Evolutionary conservation across 1,284 basidiomycete genomes (phyloP), one percentile per base, ranked within the genome.

Genomic region (Macrocystidia cucumis): DNA sequence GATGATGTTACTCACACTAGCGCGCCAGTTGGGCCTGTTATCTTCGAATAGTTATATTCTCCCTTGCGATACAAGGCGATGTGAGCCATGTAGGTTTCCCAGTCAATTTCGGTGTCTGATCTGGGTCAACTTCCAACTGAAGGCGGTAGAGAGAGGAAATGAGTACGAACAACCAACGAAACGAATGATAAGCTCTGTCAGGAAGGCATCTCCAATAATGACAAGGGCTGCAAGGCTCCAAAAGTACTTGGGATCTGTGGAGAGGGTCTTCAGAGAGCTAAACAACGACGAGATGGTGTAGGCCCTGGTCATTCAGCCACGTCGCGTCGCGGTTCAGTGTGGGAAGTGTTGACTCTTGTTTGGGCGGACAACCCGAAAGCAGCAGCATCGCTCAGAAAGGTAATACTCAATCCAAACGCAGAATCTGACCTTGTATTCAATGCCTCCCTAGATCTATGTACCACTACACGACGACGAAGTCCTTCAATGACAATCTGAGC

Each of bases 21-120:
- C 4, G 90, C 91, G 4, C 96, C 96, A 2, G 91, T 97, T 5
- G 91, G 92, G 0, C 95, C 95, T 40, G 73, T 68, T 40, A 99
- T 84, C 38, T 71, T 63, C n/a, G 75, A 66, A 55, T 98, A 99
- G 55, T 93, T 77, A 18, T 84, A 68, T 58, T 96, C 83, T 24
- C 95, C 95, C 29, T 77, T 72, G 29, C 86, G 51, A 58, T 88
- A 93, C 32, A 87, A 57, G 35, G 82, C 70, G 1, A 88, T 74
- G 43, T 98, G 96, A 40, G 84, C 69, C 74, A 93, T 84, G 52
- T 96, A 96, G 0, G 92, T 95, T 53, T 79, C 73, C 76, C 87
- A 98, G 62, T 99, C 96, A 51, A 99, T 99, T 61, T 99, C 95
- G n/a, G 96, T 98, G 62, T 93, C 91, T 95, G 36, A 27, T 21